These are phyloP conservation scores for Babesia sp. DNA, from an alignment of 169 alveolate genomes.

Conservation along the genomic window DNA sequence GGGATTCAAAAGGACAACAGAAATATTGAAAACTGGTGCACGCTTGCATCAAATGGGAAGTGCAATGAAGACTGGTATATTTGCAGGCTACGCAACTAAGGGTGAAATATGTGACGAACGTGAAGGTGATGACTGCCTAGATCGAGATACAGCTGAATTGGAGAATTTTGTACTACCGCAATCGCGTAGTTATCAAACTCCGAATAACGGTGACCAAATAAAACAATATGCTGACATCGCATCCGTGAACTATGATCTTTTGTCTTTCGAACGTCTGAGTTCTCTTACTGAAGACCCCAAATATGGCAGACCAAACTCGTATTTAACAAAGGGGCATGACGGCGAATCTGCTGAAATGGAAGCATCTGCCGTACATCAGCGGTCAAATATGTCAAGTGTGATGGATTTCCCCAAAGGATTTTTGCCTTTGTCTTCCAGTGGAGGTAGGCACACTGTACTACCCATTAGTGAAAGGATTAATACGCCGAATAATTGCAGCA, in stretches of 20 bases:
- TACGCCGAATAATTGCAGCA: too few relatives aligned
- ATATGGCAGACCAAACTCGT: neutral
- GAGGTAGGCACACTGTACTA: too few relatives aligned
- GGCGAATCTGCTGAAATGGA: neutral
- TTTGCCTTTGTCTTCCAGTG: too few relatives aligned
- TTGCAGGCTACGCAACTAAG: neutral
- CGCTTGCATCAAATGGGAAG: neutral
- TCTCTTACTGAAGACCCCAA: neutral
- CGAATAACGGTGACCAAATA: neutral
- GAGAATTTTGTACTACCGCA: neutral
- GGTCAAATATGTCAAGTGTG: too few relatives aligned
- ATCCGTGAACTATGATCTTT: neutral
- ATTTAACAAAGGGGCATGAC: neutral
- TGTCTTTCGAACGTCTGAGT: neutral
- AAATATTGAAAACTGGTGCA: conserved; percentile 4
- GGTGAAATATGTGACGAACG: neutral
- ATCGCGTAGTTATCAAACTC: neutral
- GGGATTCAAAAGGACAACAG: conserved; percentile 8
- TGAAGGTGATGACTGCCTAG: neutral
- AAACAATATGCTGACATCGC: neutral
- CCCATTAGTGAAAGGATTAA: too few relatives aligned
- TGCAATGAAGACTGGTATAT: neutral
- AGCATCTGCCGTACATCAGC: too few relatives aligned
- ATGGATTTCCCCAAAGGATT: too few relatives aligned
- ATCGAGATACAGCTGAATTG: neutral